Percentiles rank a stretch among this genome's conserved stretches.
Evolutionary conservation across 768 basidiomycete species (phyloP).

Genomic region (Lentinula aciculospora): DNA sequence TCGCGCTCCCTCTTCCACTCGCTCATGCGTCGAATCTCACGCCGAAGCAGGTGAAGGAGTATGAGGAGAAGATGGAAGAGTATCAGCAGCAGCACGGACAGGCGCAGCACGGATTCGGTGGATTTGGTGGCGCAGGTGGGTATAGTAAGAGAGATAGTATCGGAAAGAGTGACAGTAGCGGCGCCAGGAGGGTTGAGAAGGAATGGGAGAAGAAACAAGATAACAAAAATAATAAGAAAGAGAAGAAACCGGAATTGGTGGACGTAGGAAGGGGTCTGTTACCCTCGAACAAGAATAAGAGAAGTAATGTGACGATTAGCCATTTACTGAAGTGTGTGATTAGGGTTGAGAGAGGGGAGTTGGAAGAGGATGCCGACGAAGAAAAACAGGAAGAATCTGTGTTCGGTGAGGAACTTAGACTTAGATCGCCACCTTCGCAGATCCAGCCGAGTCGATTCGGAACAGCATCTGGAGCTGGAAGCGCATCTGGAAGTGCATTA

Average conservation of each 20-base stretch:
- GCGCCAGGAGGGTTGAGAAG: not conserved
- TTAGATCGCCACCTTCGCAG: not conserved
- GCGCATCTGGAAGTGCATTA: not conserved
- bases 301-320: slow-evolving; percentile 66
- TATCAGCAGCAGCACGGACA: not conserved
- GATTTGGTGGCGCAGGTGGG: not conserved
- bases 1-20: slow-evolving; percentile 61
- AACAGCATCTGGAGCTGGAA: not conserved
- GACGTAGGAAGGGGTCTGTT: slow-evolving; percentile 33
- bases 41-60: not conserved
- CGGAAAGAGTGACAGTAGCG: not conserved
- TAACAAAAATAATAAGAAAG: not conserved
- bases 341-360: slow-evolving; percentile 55
- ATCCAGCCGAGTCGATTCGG: not conserved
- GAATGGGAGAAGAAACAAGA: not conserved
- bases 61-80: not conserved
- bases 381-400: not conserved
- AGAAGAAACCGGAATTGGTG: not conserved
- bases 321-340: slow-evolving; percentile 82
- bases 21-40: slow-evolving; percentile 34
- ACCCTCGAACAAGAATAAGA: slow-evolving; percentile 76
- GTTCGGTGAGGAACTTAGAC: no score
- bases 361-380: slow-evolving; percentile 31
- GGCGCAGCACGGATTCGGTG: not conserved
- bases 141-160: not conserved